Base-by-base conservation (phyloP, 169 alveolate genomes). In the Babesia caballi region DNA sequence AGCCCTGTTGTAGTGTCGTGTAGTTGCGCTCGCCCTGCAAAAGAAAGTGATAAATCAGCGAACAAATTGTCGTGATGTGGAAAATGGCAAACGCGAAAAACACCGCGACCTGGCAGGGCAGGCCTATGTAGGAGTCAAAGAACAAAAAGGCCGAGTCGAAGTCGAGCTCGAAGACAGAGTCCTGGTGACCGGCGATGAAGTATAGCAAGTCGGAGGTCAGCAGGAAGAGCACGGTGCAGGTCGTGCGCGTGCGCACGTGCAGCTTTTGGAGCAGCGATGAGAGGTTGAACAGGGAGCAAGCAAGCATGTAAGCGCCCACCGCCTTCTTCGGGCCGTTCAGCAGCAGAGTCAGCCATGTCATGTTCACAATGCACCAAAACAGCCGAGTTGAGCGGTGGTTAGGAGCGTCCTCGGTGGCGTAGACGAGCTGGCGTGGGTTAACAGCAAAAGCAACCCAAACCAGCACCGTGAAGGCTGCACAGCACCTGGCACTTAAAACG, bases 271-370 rank as follows among this genome's bases (percentile, higher is more conserved):
- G 14, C 2, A 63, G 35, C 19, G 73, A 32, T 28, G 30, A 8
- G 46, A 44, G 0, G 33, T 63, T 63, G 36, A 46, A 63, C 36
- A 63, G 35, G 11, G 46, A 4, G 11, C 17, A 11, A 1, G 61
- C 63, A 32, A 63, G 46, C 4, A 47, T 14, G 35, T 5, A 41
- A 17, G 47, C 41, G 21, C 73, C 73, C 35, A 63, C 19, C 15
- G 73, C 28, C 47, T 63, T 63, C 44, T 21, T 41, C 25, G 73
- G 73, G 2, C 73, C 73, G 51, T 49, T 63, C 47, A 63, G 52
- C 2, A 63, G 60, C 19, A 63, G 17, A 4, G 60, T 5, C 32
- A 41, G 4, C 58, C 58, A 63, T 3, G 46, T 11, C 58, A 63
- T 49, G 60, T 63, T 63, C 58, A 21, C 42, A 1, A 63, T 2